Evolutionary conservation across 192 early-diverging fungal species (phyloP).

Genomic region (Gigaspora rosea): DNA sequence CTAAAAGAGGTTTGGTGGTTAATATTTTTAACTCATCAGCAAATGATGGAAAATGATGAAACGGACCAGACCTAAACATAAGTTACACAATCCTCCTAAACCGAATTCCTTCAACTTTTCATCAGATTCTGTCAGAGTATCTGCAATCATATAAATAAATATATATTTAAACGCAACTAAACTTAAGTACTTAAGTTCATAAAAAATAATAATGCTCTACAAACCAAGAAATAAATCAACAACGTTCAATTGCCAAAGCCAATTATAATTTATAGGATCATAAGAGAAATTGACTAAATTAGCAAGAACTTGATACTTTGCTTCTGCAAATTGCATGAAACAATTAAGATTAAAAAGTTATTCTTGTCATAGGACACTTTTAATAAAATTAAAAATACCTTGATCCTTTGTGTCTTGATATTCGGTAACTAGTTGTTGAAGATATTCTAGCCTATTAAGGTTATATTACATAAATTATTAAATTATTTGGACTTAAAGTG

Average conservation of each 20-base stretch:
- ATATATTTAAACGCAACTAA: neutral
- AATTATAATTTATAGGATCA: conserved; percentile 55
- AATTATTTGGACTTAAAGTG: neutral
- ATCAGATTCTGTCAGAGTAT: conserved; percentile 24
- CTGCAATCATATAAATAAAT: conserved; percentile 7
- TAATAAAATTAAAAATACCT: conserved; percentile 5
- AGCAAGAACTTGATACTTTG: conserved; percentile 43
- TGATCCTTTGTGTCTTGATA: conserved; percentile 30
- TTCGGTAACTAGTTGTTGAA: conserved; percentile 30
- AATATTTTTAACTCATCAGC: neutral
- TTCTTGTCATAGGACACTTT: neutral
- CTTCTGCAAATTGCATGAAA: neutral
- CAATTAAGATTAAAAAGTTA: neutral
- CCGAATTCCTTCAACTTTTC: conserved; percentile 31
- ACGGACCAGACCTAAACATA: conserved; percentile 21
- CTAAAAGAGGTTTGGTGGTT: neutral
- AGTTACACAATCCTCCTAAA: conserved; percentile 32
- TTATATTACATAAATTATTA: neutral
- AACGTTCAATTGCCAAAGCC: conserved; percentile 43
- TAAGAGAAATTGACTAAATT: conserved; percentile 57
- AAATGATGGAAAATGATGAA: neutral
- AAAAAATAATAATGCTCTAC: neutral
- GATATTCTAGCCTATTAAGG: conserved; percentile 24
- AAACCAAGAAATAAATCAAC: conserved; percentile 44
- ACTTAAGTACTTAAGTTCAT: neutral